Percentiles rank a stretch among this genome's conserved stretches.
Conservation (phyloP, 129 eudicot genomes). For the Mikania micrantha region DNA sequence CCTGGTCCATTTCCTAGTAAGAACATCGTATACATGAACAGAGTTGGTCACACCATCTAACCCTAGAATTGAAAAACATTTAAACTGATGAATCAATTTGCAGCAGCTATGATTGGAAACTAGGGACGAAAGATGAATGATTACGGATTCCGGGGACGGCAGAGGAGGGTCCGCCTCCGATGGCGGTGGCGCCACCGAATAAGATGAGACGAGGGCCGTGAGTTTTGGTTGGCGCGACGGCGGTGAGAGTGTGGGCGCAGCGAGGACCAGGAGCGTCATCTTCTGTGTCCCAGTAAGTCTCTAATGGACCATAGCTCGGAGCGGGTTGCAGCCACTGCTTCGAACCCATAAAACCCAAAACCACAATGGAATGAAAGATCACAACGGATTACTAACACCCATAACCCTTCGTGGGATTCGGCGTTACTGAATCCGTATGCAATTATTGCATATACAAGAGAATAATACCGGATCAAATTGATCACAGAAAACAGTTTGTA, state of each 20-base stretch:
- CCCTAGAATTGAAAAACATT: conserved; percentile 39
- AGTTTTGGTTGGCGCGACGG: conserved; percentile 65
- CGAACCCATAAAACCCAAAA: conserved; percentile 18
- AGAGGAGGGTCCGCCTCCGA: conserved; percentile 69
- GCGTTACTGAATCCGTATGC: not conserved
- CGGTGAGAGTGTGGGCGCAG: conserved; percentile 87
- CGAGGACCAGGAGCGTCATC: conserved; percentile 89
- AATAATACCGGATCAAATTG: not conserved
- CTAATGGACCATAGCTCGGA: conserved; percentile 48
- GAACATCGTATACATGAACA: conserved; percentile 74
- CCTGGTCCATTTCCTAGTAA: conserved; percentile 87
- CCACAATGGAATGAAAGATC: not conserved
- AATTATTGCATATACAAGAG: not conserved
- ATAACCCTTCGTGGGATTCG: not conserved
- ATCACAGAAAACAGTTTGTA: not conserved
- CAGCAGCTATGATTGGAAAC: not conserved
- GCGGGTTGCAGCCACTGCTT: conserved; percentile 78
- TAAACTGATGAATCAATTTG: not conserved
- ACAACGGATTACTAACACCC: not conserved
- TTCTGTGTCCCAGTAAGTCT: conserved; percentile 56
- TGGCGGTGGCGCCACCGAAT: conserved; percentile 91
- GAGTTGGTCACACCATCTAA: conserved; percentile 84
- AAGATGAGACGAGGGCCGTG: conserved; percentile 80
- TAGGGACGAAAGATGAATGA: not conserved
- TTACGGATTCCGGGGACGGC: conserved; percentile 72